A percentile compares a stretch with the other conserved stretches of the same genome.
Evolutionary conservation across 768 basidiomycete genomes (phyloP).

Genomic region (Rhizopogon salebrosus): DNA sequence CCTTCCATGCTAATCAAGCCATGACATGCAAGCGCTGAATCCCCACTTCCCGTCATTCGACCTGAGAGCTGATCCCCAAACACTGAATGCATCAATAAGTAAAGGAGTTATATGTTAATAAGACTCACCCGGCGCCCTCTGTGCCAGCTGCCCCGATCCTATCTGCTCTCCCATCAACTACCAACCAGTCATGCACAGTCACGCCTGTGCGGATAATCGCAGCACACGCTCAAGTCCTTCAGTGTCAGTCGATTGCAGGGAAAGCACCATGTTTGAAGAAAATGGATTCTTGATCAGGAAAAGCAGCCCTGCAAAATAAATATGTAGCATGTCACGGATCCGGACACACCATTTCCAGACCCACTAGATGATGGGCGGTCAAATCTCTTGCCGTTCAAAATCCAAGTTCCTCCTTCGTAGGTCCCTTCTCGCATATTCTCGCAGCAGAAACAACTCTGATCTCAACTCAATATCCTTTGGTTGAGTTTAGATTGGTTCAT

Average conservation of each 20-base stretch:
- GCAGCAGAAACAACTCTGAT: too few species aligned
- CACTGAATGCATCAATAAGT: slow-evolving; percentile 18
- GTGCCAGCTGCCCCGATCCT: slow-evolving; percentile 66
- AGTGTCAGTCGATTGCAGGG: slow-evolving; percentile 55
- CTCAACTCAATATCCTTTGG: too few species aligned
- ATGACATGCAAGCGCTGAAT: slow-evolving; percentile 45
- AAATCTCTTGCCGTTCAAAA: slow-evolving; percentile 10
- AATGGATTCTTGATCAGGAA: slow-evolving; percentile 28
- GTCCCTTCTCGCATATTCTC: too few species aligned
- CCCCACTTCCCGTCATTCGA: slow-evolving; percentile 31
- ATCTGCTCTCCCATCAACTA: slow-evolving; percentile 51
- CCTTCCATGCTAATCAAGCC: slow-evolving; percentile 38
- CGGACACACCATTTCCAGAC: neutral
- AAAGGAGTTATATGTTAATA: neutral
- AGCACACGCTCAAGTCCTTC: slow-evolving; percentile 60
- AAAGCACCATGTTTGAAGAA: slow-evolving; percentile 35
- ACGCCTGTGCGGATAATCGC: slow-evolving; percentile 78
- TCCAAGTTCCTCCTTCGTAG: slow-evolving; percentile 17
- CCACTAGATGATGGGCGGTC: slow-evolving; percentile 18
- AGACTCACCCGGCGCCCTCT: slow-evolving; percentile 67
- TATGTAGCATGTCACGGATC: slow-evolving; percentile 6
- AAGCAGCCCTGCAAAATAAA: slow-evolving; percentile 37
- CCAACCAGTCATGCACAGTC: slow-evolving; percentile 71
- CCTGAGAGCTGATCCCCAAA: slow-evolving; percentile 20
- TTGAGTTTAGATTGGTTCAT: too few species aligned